Evolutionary conservation across 2,329 filamentous ascomycete genomes (phyloP).

Genomic region (Fusarium sambucinum): DNA sequence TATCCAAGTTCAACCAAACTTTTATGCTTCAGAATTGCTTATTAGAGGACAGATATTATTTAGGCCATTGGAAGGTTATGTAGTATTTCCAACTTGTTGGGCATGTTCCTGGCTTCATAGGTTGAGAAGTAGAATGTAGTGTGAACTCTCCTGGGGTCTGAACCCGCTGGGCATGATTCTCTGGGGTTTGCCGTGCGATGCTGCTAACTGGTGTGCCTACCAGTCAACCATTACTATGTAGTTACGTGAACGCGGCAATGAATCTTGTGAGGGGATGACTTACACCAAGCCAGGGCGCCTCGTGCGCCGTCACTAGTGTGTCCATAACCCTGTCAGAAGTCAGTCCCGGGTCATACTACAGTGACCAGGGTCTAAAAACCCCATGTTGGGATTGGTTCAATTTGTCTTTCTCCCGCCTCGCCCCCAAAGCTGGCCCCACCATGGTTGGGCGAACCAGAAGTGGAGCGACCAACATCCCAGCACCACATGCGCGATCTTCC

Average conservation of each 20-base stretch:
- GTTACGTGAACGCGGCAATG: slow-evolving; percentile 30
- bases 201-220: slow-evolving; percentile 36
- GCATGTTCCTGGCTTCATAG: not conserved
- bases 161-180: slow-evolving; percentile 20
- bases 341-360: slow-evolving; percentile 35
- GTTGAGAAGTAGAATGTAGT: slow-evolving; percentile 1
- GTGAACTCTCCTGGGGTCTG: not conserved
- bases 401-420: slow-evolving; percentile 20
- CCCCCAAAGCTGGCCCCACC: slow-evolving; percentile 30
- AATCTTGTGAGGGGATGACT: slow-evolving; percentile 42
- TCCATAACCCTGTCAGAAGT: slow-evolving; percentile 34
- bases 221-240: slow-evolving; percentile 30
- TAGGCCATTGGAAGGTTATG: slow-evolving; percentile 21
- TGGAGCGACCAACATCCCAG: slow-evolving; percentile 41
- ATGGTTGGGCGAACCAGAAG: slow-evolving; percentile 37
- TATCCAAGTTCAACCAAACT: not conserved
- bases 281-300: slow-evolving; percentile 49
- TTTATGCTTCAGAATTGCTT: slow-evolving; percentile 11
- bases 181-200: slow-evolving; percentile 17
- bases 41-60: slow-evolving; percentile 11
- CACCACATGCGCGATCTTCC: slow-evolving; percentile 53
- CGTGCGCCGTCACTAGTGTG: slow-evolving; percentile 48
- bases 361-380: slow-evolving; percentile 7
- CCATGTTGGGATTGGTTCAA: slow-evolving; percentile 29
- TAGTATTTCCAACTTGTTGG: slow-evolving; percentile 9